Evolutionary conservation across 2,329 filamentous ascomycete genomes (phyloP), one percentile per base, ranked within the genome.

Genomic region (Colletotrichum ledebouriae): DNA sequence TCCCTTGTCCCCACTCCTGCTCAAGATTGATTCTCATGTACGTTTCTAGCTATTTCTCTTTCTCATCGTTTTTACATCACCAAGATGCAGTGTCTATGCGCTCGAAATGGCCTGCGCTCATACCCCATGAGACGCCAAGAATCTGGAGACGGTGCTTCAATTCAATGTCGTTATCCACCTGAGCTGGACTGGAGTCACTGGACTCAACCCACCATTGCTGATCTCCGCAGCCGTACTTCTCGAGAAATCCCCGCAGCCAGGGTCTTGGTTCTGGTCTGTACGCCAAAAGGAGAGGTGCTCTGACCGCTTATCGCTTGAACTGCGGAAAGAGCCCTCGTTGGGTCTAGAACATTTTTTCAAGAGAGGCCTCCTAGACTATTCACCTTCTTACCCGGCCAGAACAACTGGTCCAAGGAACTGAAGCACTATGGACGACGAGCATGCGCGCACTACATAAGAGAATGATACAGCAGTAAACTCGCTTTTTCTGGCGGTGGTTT

Each of bases 61-160:
- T 55, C 37, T 55, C 33, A 6, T 49, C 34, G 53, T 58, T 34
- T 58, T 34, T 34, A 39, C 22, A 49, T 20, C 10, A 10, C 33
- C 25, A n/a, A 13, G 53, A 53, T 44, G 25, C 59, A 37, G 47
- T 55, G 11, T 11, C 37, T 34, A 29, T 11, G 29, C 47, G 47
- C 42, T 39, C 34, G 49, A 55, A 49, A 59, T 44, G 46, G 58
- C 44, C 47, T 41, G 15, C 37, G 53, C 46, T 67, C 60, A 59
- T 17, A 59, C 49, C 42, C 47, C 61, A 55, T 59, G 61, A 68
- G 55, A 60, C 55, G 65, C 65, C 55, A 68, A 68, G 61, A 39
- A 46, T 59, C 11, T 34, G 42, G 42, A 50, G 34, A 34, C 56
- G 34, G 42, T 60, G 29, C 49, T 37, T 53, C 49, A n/a, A 15